Percentiles rank a stretch among this genome's conserved stretches.
phyloP scores from a whole-genome alignment of 208 protist species.

The Acanthamoeba rhysodes region DNA sequence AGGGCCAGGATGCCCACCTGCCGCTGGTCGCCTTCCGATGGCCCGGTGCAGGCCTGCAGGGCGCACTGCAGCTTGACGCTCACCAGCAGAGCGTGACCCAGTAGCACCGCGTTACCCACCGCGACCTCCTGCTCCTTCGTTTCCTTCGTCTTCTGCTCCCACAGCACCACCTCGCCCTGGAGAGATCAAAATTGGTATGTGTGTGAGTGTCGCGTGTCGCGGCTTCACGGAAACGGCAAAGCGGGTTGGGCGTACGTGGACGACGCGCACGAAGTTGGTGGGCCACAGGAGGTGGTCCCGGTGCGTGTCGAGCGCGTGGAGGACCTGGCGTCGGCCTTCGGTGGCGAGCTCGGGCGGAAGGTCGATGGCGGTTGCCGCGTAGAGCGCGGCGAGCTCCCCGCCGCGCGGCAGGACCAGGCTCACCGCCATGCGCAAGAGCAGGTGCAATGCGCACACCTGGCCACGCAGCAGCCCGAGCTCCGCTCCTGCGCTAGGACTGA shows the following conservation, averaged over 20 bases:
- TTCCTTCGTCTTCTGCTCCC: background rate
- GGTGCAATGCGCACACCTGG: background rate
- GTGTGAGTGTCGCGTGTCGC: background rate
- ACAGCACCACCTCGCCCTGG: background rate
- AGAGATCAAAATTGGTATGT: too few relatives aligned
- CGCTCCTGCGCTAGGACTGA: background rate
- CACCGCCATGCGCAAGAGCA: background rate
- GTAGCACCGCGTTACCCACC: background rate
- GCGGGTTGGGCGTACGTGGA: constrained; percentile 54
- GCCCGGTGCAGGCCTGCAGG: background rate
- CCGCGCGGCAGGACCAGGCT: background rate
- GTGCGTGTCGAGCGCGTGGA: background rate
- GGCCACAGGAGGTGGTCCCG: background rate
- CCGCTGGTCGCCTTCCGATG: background rate
- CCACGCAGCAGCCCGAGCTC: background rate
- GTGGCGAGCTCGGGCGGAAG: background rate
- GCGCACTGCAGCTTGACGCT: constrained; percentile 9
- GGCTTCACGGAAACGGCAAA: background rate
- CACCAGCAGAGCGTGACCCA: background rate
- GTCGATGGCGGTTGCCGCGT: background rate
- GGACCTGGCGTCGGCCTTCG: background rate
- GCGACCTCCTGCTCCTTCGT: background rate
- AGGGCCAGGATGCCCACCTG: background rate
- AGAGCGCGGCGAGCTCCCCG: background rate
- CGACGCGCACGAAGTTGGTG: background rate